These are phyloP conservation scores for Sporothrix mexicana DNA, from an alignment of 2,329 filamentous ascomycete species.

Conservation along the genomic window DNA sequence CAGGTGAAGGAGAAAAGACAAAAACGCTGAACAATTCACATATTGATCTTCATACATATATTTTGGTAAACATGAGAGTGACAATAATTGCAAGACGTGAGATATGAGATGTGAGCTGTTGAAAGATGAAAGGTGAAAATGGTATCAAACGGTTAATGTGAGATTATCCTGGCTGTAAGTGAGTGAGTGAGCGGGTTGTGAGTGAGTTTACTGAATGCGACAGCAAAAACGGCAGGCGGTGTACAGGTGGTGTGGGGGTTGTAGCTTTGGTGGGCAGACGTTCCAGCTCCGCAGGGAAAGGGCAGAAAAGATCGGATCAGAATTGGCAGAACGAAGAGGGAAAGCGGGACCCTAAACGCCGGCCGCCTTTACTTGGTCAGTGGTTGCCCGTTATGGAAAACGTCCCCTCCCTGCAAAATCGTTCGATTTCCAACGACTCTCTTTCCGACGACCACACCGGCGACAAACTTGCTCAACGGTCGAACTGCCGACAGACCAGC, in stretches of 20 bases:
- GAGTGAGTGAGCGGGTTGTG: background rate
- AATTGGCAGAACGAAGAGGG: background rate
- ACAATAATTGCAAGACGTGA: background rate
- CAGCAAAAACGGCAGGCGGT: conserved; percentile 19
- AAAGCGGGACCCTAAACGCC: conserved; percentile 5
- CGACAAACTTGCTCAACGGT: background rate
- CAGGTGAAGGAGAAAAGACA: conserved; percentile 6
- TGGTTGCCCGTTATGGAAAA: background rate
- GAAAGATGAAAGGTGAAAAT: too few relatives aligned
- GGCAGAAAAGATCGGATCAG: conserved; percentile 22
- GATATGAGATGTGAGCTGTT: background rate
- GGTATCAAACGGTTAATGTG: background rate
- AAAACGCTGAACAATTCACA: conserved; percentile 17
- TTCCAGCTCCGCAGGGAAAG: background rate
- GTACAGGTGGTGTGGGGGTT: background rate
- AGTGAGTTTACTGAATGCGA: background rate
- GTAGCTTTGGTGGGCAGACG: background rate
- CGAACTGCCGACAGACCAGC: background rate
- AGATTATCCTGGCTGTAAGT: background rate
- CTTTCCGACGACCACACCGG: background rate
- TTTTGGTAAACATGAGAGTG: background rate
- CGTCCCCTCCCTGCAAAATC: conserved; percentile 22
- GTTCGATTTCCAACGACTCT: conserved; percentile 18
- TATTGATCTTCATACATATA: background rate
- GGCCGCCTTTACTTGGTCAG: conserved; percentile 13